These are phyloP conservation scores for Flaveria trinervia DNA, from an alignment of 129 eudicot genomes.

Conservation along the genomic window DNA sequence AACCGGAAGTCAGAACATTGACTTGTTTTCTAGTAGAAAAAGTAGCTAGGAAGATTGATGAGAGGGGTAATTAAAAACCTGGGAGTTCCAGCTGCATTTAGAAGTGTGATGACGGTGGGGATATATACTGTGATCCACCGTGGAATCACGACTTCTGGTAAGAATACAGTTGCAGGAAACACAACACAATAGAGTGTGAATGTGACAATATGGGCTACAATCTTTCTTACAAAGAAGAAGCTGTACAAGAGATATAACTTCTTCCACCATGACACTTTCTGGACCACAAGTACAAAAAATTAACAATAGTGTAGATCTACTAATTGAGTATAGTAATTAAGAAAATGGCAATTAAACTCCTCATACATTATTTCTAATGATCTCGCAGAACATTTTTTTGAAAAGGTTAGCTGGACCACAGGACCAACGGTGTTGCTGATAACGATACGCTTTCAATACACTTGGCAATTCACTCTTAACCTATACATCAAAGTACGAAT, in stretches of 20 bases:
- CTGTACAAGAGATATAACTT: conserved; percentile 1
- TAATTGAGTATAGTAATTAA: not conserved
- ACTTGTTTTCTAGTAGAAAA: not conserved
- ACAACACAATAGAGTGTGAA: conserved; percentile 18
- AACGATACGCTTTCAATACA: not conserved
- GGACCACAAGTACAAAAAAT: not conserved
- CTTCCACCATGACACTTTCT: conserved; percentile 17
- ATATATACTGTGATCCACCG: conserved; percentile 5
- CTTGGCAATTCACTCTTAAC: conserved; percentile 11
- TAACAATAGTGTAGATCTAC: not conserved
- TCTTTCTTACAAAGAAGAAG: conserved; percentile 15
- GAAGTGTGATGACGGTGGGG: not conserved
- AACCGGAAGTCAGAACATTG: not conserved
- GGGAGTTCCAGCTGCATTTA: conserved; percentile 4
- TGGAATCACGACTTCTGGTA: conserved; percentile 4
- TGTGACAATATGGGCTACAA: conserved; percentile 8
- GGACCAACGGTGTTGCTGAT: conserved; percentile 16
- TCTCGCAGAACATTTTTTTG: not conserved
- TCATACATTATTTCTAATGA: conserved; percentile 1
- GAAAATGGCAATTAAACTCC: not conserved
- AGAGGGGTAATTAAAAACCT: not conserved
- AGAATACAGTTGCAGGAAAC: not conserved
- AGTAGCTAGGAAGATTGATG: not conserved
- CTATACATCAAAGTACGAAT: not conserved
- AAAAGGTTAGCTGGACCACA: conserved; percentile 15